Percentiles rank a stretch among this genome's conserved stretches.
These are phyloP conservation scores for Alternaria arborescens DNA, from an alignment of 2,329 filamentous ascomycete genomes.

Conservation along the genomic window DNA sequence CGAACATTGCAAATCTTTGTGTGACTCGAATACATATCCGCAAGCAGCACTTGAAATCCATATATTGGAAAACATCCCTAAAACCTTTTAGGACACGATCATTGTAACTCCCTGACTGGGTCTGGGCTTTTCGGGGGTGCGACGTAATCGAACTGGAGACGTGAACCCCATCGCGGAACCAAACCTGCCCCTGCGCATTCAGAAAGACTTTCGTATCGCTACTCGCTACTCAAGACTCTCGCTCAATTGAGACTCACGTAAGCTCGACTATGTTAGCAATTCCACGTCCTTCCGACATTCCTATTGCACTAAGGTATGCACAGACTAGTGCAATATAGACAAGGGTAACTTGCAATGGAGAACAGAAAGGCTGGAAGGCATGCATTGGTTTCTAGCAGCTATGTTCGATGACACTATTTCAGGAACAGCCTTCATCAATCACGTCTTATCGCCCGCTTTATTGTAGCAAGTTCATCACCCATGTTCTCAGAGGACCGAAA, in stretches of 20 bases:
- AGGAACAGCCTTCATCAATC: neutral
- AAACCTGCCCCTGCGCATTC: neutral
- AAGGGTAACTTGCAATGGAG: too few species aligned
- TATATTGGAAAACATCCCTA: neutral
- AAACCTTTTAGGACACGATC: neutral
- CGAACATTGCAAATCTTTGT: neutral
- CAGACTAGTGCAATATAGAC: too few species aligned
- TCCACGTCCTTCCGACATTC: too few species aligned
- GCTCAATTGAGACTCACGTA: too few species aligned
- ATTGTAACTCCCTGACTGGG: neutral
- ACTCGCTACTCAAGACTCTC: too few species aligned
- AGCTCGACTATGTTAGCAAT: too few species aligned
- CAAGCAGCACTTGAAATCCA: neutral
- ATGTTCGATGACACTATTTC: neutral
- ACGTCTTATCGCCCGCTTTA: neutral
- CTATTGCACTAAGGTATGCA: too few species aligned
- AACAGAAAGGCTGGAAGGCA: too few species aligned
- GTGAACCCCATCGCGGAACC: neutral
- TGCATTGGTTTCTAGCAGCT: neutral
- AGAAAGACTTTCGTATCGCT: neutral
- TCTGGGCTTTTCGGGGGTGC: neutral
- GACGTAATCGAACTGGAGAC: too few species aligned
- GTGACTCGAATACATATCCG: neutral
- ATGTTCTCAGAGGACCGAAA: neutral
- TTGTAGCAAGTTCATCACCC: neutral